A percentile compares a stretch with the other conserved stretches of the same genome.
These are phyloP conservation scores for Hyaloraphidium curvatum DNA, from an alignment of 192 early-diverging fungal species.

Conservation along the genomic window DNA sequence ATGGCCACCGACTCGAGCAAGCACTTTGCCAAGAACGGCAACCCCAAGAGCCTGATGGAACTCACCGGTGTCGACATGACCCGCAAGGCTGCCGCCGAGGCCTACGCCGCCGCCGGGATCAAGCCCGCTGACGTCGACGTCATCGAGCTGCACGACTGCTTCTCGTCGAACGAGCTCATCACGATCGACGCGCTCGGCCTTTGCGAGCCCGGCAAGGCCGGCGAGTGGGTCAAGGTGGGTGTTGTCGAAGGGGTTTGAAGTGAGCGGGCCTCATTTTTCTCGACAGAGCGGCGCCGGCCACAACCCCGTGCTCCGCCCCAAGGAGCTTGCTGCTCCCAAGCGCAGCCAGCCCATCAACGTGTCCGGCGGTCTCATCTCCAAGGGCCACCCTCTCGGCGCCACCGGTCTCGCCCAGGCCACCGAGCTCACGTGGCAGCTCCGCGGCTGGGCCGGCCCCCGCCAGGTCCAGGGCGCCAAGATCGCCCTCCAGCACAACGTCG, in stretches of 20 bases:
- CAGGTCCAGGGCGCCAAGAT: not conserved
- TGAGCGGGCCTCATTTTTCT: too few relatives aligned
- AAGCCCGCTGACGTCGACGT: conserved; percentile 39
- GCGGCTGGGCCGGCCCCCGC: conserved; percentile 46
- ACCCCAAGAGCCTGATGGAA: conserved; percentile 6
- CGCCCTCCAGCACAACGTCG: not conserved
- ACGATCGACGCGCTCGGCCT: conserved; percentile 54
- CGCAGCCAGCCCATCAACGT: too few relatives aligned
- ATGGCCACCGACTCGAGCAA: conserved; percentile 52
- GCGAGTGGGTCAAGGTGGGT: conserved; percentile 5
- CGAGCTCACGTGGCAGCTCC: conserved; percentile 23
- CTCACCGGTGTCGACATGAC: conserved; percentile 51
- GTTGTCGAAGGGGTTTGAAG: too few relatives aligned
- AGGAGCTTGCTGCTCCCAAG: too few relatives aligned
- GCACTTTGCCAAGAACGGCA: conserved; percentile 15
- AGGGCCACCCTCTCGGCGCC: conserved; percentile 56
- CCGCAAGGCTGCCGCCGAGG: conserved; percentile 30
- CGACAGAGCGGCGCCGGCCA: too few relatives aligned
- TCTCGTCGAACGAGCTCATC: conserved; percentile 52
- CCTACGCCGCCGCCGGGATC: conserved; percentile 34
- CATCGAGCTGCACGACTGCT: conserved; percentile 53
- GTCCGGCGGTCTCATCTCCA: conserved; percentile 52
- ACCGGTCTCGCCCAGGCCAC: conserved; percentile 56
- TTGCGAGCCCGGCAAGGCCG: conserved; percentile 39
- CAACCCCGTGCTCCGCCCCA: too few relatives aligned